phyloP scores from a whole-genome alignment of 768 basidiomycete genomes.

The Russula emetica region DNA sequence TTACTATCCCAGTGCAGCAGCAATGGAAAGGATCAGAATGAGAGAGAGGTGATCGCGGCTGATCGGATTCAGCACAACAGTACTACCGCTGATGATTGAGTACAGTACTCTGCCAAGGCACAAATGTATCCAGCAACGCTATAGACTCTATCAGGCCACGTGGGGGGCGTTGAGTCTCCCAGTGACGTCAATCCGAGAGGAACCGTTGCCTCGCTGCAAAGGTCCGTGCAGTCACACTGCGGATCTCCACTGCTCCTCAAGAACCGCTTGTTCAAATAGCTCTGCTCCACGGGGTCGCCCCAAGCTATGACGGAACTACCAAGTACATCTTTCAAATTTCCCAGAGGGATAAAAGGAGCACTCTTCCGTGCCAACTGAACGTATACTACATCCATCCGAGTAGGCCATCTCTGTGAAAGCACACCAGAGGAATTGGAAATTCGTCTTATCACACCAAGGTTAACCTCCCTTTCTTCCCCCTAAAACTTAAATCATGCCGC shows the following conservation, averaged over 20 bases:
- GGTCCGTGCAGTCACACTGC: no score
- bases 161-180: background rate
- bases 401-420: no score
- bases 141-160: background rate
- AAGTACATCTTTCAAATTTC: background rate
- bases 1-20: background rate
- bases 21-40: background rate
- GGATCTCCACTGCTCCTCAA: background rate
- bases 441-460: background rate
- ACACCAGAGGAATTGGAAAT: background rate
- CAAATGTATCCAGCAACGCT: background rate
- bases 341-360: background rate
- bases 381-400: background rate
- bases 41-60: background rate
- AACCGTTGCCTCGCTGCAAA: slow-evolving; percentile 1
- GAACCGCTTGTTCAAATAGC: background rate
- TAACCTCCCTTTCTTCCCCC: background rate
- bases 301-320: background rate
- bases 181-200: background rate
- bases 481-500: slow-evolving; percentile 7
- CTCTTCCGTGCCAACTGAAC: background rate
- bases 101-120: no score
- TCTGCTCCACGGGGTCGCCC: background rate
- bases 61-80: background rate
- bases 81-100: no score